These are phyloP conservation scores for Tilletia walkeri DNA, from an alignment of 1,284 basidiomycete genomes.

Conservation along the genomic window DNA sequence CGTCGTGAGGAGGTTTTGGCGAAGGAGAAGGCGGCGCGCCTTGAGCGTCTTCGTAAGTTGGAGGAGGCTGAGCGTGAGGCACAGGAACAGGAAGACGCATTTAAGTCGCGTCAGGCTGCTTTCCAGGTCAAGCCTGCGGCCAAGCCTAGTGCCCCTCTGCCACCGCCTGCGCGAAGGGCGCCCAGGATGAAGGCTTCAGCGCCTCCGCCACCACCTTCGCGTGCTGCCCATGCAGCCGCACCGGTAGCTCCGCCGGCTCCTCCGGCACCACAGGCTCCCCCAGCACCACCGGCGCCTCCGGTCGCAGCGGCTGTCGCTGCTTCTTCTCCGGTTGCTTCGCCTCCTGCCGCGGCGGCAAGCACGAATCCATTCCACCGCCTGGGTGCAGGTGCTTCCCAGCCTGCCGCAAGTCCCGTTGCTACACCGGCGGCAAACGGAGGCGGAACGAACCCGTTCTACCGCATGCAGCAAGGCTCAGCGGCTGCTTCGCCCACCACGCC, in stretches of 20 bases:
- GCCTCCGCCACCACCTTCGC: slow-evolving; percentile 35
- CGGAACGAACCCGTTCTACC: slow-evolving; percentile 51
- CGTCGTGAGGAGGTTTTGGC: slow-evolving; percentile 47
- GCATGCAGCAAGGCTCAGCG: slow-evolving; percentile 26
- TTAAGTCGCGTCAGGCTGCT: slow-evolving; percentile 44
- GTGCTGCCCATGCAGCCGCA: slow-evolving; percentile 28
- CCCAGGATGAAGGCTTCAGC: slow-evolving; percentile 26
- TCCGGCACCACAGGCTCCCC: slow-evolving; percentile 30
- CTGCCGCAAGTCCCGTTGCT: slow-evolving; percentile 23
- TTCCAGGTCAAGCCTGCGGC: slow-evolving; percentile 28
- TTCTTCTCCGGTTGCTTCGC: slow-evolving; percentile 17
- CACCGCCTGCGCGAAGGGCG: slow-evolving; percentile 33
- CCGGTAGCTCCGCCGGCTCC: not conserved
- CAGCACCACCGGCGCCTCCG: slow-evolving; percentile 34
- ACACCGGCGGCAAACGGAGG: slow-evolving; percentile 12
- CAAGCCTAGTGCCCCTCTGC: slow-evolving; percentile 28
- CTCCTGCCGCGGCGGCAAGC: slow-evolving; percentile 23
- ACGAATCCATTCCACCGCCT: slow-evolving; percentile 51
- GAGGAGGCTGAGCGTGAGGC: slow-evolving; percentile 51
- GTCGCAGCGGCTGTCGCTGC: slow-evolving; percentile 24
- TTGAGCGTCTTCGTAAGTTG: slow-evolving; percentile 40
- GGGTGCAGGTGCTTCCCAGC: slow-evolving; percentile 33
- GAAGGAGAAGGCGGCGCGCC: slow-evolving; percentile 47
- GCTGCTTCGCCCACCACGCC: slow-evolving; percentile 10
- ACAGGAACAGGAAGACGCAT: slow-evolving; percentile 40